Base-by-base conservation (phyloP, 2,329 filamentous ascomycete species). In the Xylaria sp. region DNA sequence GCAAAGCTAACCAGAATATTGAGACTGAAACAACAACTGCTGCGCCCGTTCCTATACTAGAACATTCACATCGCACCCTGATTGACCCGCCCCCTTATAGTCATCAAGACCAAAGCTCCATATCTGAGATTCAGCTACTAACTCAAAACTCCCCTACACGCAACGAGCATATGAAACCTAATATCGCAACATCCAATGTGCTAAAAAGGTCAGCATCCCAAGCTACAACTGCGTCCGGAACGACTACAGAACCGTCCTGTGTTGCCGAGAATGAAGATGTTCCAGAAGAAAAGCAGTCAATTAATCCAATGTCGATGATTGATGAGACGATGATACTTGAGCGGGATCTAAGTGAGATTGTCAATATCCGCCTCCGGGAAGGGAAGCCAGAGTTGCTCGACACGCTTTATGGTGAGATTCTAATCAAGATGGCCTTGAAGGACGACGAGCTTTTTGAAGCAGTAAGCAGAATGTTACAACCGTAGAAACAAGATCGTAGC, bases 351-450 rank as follows among this genome's bases (percentile, higher is more conserved):
- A 60, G 65, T 30, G 65, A 68, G 0, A 61, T 71, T 18, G 48
- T 71, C 28, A 30, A 32, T 8, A 43, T 28, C 23, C 70, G 67
- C 39, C 65, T 71, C 2, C 60, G 34, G 30, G 48, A 63, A 36
- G 65, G 65, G 6, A 46, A 39, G 23, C 41, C 30, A 20, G 28
- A 58, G 18, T 34, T 36, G 10, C 23, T 71, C n/a, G 62, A 66
- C 4, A 41, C 62, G 0, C 34, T 66, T 5, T 20, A 53, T 1
- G 59, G 41, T 23, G 70, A 71, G 52, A 60, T 71, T 1, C 28
- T 70, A 5, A 62, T 71, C 28, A 70, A 65, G 20, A 66, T 66
- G 59, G 60, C 68, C 1, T 3, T 63, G 3, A 58, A 36, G 45
- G 60, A 70, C 8, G 41, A 64, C 1, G 43, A 30, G 23, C 18